Evolutionary conservation across 2,329 filamentous ascomycete species (phyloP), one percentile per base, ranked within the genome.

Genomic region (Endocalyx cinctus): DNA sequence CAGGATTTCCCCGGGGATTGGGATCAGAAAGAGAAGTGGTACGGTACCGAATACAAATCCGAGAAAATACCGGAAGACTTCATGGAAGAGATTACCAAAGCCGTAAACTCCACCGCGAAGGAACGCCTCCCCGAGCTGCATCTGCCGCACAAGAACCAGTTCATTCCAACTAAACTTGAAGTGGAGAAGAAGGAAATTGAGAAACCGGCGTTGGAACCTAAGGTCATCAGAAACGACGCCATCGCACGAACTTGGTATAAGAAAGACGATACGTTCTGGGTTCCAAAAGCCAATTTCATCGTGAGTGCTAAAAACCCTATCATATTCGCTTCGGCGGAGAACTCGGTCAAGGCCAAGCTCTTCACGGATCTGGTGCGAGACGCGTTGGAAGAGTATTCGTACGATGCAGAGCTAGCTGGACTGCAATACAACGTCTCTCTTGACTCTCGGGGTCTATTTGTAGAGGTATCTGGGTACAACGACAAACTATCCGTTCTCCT

Each of bases 231-330:
- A 46, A 88, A 94, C 49, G 90, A 96, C 46, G 72, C 81, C 5
- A 67, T 79, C 20, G 80, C 86, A 1, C 80, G 89, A 18, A 83
- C 87, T 3, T 98, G 92, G 92, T 96, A 82, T 70, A 98, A 98
- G 69, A 97, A 97, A 63, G 92, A 98, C 51, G 92, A 98, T 50
- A 88, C 82, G 1, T 98, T 97, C 62, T 97, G 90, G 89, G 92
- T 97, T 8, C 92, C 92, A 7, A 95, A 94, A 59, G 92, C 87
- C 4, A 92, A 88, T 38, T 68, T 97, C 13, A 77, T 88, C 45
- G 77, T 95, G 43, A 87, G 82, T 47, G 72, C 94, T 45, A 78
- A 82, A 48, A 94, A 82, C 38, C 84, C 88, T 0, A 63, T 94
- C 28, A 79, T 85, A n/a, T 81, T 79, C 55, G 75, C 85, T 2